A percentile compares a stretch with the other conserved stretches of the same genome.
phyloP scores from a whole-genome alignment of 257 asterid species.

The Scutellaria baicalensis region DNA sequence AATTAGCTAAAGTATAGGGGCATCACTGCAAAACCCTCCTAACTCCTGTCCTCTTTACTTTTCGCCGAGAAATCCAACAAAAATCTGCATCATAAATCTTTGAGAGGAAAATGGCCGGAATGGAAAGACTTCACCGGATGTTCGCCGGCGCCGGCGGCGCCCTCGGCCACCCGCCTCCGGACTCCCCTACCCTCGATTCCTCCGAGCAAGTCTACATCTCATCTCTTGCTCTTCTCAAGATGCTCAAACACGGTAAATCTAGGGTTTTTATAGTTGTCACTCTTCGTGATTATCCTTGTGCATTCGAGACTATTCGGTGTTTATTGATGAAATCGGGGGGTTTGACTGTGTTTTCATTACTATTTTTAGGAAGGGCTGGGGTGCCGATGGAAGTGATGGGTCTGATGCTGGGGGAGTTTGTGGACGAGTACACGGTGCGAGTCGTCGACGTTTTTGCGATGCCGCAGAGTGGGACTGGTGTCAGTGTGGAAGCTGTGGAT shows the following conservation, averaged over 20 bases:
- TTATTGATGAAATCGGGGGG: not conserved
- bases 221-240: conserved; percentile 73
- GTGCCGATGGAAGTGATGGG: conserved; percentile 95
- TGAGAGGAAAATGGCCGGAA: conserved; percentile 29
- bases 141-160: conserved; percentile 81
- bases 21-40: not conserved
- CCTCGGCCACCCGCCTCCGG: conserved; percentile 76
- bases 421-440: conserved; percentile 82
- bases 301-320: not conserved
- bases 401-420: conserved; percentile 76
- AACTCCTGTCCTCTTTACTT: not conserved
- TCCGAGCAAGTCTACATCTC: conserved; percentile 86
- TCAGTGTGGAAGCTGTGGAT: conserved; percentile 89
- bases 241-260: conserved; percentile 79
- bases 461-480: conserved; percentile 95
- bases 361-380: conserved; percentile 61
- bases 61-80: not conserved
- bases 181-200: conserved; percentile 71
- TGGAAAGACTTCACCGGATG: conserved; percentile 79
- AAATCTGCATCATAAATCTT: not conserved
- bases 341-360: not conserved
- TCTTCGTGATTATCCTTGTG: not conserved
- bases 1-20: not conserved
- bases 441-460: conserved; percentile 88
- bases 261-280: conserved; percentile 11